A percentile compares a stretch with the other conserved stretches of the same genome.
These are phyloP conservation scores for Sanguinoderma infundibulare DNA, from an alignment of 1,284 basidiomycete species.

Conservation along the genomic window DNA sequence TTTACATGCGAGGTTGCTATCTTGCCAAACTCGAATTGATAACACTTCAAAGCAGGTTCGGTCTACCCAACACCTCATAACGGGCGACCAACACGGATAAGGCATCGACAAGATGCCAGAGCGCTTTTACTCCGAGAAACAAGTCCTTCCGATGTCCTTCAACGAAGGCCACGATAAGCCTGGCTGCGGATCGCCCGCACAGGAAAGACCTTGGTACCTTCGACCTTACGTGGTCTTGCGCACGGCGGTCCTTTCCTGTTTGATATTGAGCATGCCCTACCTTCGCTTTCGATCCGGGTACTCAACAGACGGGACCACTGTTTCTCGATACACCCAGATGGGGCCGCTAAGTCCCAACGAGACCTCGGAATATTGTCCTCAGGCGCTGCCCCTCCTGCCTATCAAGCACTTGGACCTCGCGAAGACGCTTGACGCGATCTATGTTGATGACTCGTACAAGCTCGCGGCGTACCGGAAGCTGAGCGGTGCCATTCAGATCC, in stretches of 20 bases:
- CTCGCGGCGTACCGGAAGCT: slow-evolving; percentile 20
- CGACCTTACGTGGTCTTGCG: not conserved
- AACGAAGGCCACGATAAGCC: not conserved
- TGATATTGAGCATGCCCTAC: not conserved
- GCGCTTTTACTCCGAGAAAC: not conserved
- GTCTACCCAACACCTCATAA: not conserved
- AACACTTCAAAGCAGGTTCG: not conserved
- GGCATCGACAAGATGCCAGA: not conserved
- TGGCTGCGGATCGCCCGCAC: not conserved
- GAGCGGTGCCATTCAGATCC: slow-evolving; percentile 28
- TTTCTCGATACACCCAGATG: not conserved
- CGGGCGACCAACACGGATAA: too few relatives aligned
- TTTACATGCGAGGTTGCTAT: not conserved
- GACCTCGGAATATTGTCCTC: slow-evolving; percentile 41
- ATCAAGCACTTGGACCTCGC: slow-evolving; percentile 44
- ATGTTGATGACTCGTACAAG: slow-evolving; percentile 17
- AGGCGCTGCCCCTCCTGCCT: slow-evolving; percentile 46
- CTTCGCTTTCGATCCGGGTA: not conserved
- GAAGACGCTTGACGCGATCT: slow-evolving; percentile 33
- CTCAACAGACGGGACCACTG: not conserved
- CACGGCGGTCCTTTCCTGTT: not conserved
- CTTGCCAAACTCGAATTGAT: not conserved
- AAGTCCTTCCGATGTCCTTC: not conserved
- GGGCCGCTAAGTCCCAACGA: not conserved
- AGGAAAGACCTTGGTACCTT: not conserved